Base-by-base conservation (phyloP, 805 yeast species). In the Isabelozyma heimii region DNA sequence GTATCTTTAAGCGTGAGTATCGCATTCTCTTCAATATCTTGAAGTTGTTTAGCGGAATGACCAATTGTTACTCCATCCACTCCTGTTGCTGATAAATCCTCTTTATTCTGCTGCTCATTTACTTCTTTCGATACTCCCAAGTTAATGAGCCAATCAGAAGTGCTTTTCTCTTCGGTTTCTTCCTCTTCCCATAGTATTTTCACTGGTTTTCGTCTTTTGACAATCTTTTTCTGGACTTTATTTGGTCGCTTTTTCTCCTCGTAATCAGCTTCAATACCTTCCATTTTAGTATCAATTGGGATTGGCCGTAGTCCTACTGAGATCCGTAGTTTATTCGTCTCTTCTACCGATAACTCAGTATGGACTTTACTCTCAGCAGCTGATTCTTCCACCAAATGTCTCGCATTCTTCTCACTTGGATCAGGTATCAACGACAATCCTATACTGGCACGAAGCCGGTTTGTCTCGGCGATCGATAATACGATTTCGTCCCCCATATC, bases 1-100 rank as follows among this genome's bases (percentile, higher is more conserved):
- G 61, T 55, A 53, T 84, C 89, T 43, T 81, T 76, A 44, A 87
- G 67, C 0, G 91, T 86, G 45, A 87, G 66, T 2, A 85, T 69
- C 0, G 72, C 79, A 6, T 73, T 70, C n/a, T 66, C 75, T 4
- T 66, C 61, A 1, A 76, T 54, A 12, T 61, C 57, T 2, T 58
- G 54, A 9, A 83, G 57, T n/a, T 75, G 76, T n/a, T 59, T 58
- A 9, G 68, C 37, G 33, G 65, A 62, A 59, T 83, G 87, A 0
- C 74, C 79, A 2, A 84, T 69, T 38, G 67, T 69, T 13, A 78
- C 40, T 0, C 70, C 72, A 14, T 43, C 41, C 38, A 45, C 41
- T 33, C 42, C 12, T 26, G 43, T 44, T 48, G 50, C 27, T 51
- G n/a, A n/a, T n/a, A n/a, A n/a, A n/a, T n/a, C n/a, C n/a, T n/a